Percentiles rank a stretch among this genome's conserved stretches.
These are phyloP conservation scores for Salvia rosmarinus DNA, from an alignment of 257 asterid species.

Conservation along the genomic window DNA sequence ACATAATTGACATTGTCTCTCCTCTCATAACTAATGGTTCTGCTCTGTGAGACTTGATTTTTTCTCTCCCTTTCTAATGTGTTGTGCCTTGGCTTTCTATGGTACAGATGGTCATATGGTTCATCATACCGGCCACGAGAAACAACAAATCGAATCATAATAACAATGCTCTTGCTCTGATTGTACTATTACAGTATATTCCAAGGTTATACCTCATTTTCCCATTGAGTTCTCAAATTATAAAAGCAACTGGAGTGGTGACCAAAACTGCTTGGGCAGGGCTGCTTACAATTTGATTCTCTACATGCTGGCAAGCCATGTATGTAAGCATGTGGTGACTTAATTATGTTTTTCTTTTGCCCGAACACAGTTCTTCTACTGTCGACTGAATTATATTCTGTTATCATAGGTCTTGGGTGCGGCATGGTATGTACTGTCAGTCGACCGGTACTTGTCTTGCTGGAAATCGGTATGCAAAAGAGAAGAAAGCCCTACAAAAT, in stretches of 20 bases:
- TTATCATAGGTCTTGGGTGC: constrained; percentile 80
- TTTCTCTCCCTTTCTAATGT: constrained; percentile 18
- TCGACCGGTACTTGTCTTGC: constrained; percentile 88
- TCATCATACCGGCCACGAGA: constrained; percentile 86
- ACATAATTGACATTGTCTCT: constrained; percentile 5
- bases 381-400: background rate
- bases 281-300: constrained; percentile 93
- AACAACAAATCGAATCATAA: constrained; percentile 60
- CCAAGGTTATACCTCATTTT: constrained; percentile 96
- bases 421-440: constrained; percentile 87
- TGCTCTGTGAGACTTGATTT: background rate
- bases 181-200: constrained; percentile 82
- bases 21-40: background rate
- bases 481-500: constrained; percentile 56
- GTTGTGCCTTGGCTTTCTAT: constrained; percentile 17
- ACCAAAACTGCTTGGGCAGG: constrained; percentile 99
- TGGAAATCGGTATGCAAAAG: constrained; percentile 80
- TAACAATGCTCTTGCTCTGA: constrained; percentile 93
- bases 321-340: constrained; percentile 43
- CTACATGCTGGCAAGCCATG: constrained; percentile 98
- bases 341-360: background rate
- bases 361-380: background rate
- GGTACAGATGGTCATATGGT: constrained; percentile 84
- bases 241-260: constrained; percentile 96
- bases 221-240: constrained; percentile 89